Conservation (phyloP, 306 rosid species). For the Potentilla sterilis region DNA sequence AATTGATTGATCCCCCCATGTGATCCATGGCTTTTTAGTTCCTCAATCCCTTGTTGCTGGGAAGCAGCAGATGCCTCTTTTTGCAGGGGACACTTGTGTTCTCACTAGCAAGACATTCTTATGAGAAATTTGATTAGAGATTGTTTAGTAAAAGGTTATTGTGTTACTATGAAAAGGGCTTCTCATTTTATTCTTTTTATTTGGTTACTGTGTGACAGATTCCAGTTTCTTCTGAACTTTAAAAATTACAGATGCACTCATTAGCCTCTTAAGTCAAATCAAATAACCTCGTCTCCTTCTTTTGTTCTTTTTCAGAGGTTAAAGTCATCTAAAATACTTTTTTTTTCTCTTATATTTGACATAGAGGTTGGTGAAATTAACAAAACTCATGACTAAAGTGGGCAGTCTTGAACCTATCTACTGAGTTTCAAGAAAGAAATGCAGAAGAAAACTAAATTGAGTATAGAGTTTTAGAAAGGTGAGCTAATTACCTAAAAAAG, state of each 20-base stretch:
- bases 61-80: conserved; percentile 15
- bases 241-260: not conserved
- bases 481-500: not conserved
- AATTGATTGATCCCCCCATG: conserved; percentile 33
- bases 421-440: not conserved
- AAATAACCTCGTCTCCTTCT: not conserved
- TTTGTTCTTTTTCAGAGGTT: not conserved
- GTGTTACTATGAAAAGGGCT: not conserved
- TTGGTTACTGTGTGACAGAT: not conserved
- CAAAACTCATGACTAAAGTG: not conserved
- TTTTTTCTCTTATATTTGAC: not conserved
- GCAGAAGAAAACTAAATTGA: not conserved
- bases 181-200: not conserved
- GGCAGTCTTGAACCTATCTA: not conserved
- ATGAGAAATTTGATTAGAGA: not conserved
- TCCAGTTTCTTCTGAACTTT: not conserved
- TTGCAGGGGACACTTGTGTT: conserved; percentile 19
- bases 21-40: conserved; percentile 12
- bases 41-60: conserved; percentile 15
- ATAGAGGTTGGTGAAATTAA: not conserved
- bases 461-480: not conserved
- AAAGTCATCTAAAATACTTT: not conserved
- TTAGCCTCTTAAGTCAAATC: not conserved
- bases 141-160: not conserved
- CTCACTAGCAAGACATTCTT: conserved; percentile 9